Evolutionary conservation across 352 stramenopile genomes (phyloP).

Genomic region (Pythium periplocum): DNA sequence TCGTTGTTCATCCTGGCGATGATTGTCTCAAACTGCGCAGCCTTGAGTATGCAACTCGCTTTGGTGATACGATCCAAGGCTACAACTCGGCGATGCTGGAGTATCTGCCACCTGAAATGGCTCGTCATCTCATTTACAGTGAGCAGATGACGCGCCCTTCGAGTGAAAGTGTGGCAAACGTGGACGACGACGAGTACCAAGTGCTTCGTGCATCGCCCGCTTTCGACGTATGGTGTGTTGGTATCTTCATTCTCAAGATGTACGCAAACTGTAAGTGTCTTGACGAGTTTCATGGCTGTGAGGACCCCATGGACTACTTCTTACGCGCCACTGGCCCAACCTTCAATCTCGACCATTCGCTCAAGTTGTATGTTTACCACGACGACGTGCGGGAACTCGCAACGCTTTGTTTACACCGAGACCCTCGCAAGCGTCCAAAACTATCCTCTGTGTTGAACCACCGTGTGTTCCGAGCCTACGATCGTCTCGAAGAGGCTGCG

Average conservation of each 20-base stretch:
- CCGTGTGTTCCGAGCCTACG: slow-evolving; percentile 29
- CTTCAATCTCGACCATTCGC: slow-evolving; percentile 42
- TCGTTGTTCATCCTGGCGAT: slow-evolving; percentile 33
- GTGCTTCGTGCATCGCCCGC: slow-evolving; percentile 22
- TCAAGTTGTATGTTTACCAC: slow-evolving; percentile 39
- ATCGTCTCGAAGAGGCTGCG: slow-evolving; percentile 12
- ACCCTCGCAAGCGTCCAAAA: slow-evolving; percentile 30
- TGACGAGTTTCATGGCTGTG: slow-evolving; percentile 42
- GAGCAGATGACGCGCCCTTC: neutral
- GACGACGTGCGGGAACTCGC: slow-evolving; percentile 38
- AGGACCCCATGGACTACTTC: slow-evolving; percentile 25
- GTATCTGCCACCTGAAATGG: slow-evolving; percentile 44
- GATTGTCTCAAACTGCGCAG: slow-evolving; percentile 38
- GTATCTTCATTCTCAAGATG: slow-evolving; percentile 50
- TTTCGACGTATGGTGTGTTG: slow-evolving; percentile 59
- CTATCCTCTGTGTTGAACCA: slow-evolving; percentile 33
- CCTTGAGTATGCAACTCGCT: slow-evolving; percentile 38
- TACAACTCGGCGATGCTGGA: slow-evolving; percentile 20
- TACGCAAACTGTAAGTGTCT: slow-evolving; percentile 38
- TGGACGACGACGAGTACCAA: slow-evolving; percentile 13
- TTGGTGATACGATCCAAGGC: slow-evolving; percentile 18
- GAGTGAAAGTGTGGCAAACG: neutral
- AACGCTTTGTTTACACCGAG: slow-evolving; percentile 31
- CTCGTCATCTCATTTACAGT: slow-evolving; percentile 28
- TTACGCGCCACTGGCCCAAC: slow-evolving; percentile 20